phyloP scores from a whole-genome alignment of 805 yeast genomes.

The Tetrapisispora taiwanensis region DNA sequence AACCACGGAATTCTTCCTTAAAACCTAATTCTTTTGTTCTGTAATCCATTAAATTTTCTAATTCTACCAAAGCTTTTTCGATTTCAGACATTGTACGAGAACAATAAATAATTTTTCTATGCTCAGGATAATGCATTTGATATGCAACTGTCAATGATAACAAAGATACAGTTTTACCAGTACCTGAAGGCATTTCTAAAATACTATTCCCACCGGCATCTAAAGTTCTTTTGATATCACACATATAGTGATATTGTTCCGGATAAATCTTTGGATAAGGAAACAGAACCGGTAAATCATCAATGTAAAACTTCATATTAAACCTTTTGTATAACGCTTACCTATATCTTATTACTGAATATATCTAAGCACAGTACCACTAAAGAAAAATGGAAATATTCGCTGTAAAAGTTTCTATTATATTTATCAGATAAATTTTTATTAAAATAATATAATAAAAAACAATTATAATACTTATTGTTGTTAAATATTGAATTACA shows the following conservation, averaged over 20 bases:
- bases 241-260: slow-evolving; percentile 96
- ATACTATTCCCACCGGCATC: slow-evolving; percentile 97
- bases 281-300: slow-evolving; percentile 88
- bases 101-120: slow-evolving; percentile 82
- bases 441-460: too few relatives aligned
- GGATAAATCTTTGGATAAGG: slow-evolving; percentile 97
- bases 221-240: slow-evolving; percentile 82
- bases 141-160: slow-evolving; percentile 88
- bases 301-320: slow-evolving; percentile 67
- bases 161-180: slow-evolving; percentile 93
- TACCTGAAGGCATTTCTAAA: slow-evolving; percentile 98
- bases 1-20: slow-evolving; percentile 83
- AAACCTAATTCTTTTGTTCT: slow-evolving; percentile 75
- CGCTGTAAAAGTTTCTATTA: too few relatives aligned
- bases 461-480: too few relatives aligned
- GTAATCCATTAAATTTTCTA: slow-evolving; percentile 78
- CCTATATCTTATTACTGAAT: too few relatives aligned
- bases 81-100: slow-evolving; percentile 99
- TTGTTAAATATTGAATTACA: too few relatives aligned
- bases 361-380: too few relatives aligned
- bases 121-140: slow-evolving; percentile 91
- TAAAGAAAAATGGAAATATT: too few relatives aligned
- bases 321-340: too few relatives aligned
- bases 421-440: too few relatives aligned
- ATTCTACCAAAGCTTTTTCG: slow-evolving; percentile 90